phyloP scores from a whole-genome alignment of 2,329 filamentous ascomycete genomes.

The Epichloe brachyelytri region DNA sequence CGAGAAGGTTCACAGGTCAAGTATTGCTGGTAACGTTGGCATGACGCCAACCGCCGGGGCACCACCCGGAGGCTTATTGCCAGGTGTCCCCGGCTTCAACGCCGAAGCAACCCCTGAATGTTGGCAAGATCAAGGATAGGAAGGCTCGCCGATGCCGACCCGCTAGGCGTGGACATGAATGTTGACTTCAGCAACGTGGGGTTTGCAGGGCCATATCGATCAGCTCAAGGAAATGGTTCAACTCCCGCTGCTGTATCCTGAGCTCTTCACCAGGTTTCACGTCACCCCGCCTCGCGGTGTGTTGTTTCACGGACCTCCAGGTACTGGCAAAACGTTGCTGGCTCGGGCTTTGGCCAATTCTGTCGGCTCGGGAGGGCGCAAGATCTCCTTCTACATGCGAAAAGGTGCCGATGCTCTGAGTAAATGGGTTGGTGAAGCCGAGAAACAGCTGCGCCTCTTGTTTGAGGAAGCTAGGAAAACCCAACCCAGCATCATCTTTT shows the following conservation, averaged over 20 bases:
- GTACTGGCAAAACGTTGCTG: constrained; percentile 95
- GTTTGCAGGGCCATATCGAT: constrained; percentile 85
- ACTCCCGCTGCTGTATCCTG: constrained; percentile 83
- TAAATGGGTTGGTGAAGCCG: constrained; percentile 98
- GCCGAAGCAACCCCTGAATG: constrained; percentile 53
- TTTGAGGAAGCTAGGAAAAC: constrained; percentile 94
- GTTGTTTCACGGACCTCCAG: constrained; percentile 90
- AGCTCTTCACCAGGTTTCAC: constrained; percentile 82
- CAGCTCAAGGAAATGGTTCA: constrained; percentile 98
- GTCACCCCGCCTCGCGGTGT: constrained; percentile 92
- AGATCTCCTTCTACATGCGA: constrained; percentile 98
- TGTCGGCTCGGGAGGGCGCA: constrained; percentile 75
- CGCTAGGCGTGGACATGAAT: constrained; percentile 80
- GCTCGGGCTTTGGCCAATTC: constrained; percentile 86
- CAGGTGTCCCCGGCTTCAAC: constrained; percentile 25
- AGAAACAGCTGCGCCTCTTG: constrained; percentile 81
- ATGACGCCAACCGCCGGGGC: constrained; percentile 44
- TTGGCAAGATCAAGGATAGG: constrained; percentile 87
- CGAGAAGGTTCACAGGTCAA: constrained; percentile 56
- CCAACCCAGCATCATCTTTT: constrained; percentile 98
- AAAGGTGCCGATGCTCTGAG: constrained; percentile 95
- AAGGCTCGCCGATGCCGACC: constrained; percentile 87
- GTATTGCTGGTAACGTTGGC: constrained; percentile 44
- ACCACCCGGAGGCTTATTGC: constrained; percentile 29
- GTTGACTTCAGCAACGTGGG: constrained; percentile 93